A percentile compares a stretch with the other conserved stretches of the same genome.
These are phyloP conservation scores for Pyrenula aspistea DNA, from an alignment of 495 filamentous ascomycete species.

Conservation along the genomic window DNA sequence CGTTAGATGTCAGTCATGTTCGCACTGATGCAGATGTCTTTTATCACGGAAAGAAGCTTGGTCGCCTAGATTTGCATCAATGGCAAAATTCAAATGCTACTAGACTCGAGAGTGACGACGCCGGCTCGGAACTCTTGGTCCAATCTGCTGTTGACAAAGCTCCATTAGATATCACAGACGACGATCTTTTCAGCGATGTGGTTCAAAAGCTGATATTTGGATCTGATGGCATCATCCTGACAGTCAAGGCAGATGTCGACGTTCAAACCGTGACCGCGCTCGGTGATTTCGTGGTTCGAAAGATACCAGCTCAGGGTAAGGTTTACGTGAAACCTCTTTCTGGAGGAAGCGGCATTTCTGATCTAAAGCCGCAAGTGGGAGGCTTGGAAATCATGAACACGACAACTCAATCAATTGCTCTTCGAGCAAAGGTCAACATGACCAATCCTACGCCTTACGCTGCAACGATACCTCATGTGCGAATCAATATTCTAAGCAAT, in stretches of 20 bases:
- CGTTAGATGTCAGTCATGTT: conserved; percentile 60
- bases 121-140: conserved; percentile 51
- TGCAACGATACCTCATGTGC: conserved; percentile 64
- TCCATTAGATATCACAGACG: conserved; percentile 69
- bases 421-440: conserved; percentile 61
- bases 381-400: conserved; percentile 58
- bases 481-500: conserved; percentile 64
- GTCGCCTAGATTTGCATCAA: conserved; percentile 57
- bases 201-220: conserved; percentile 67
- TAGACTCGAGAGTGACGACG: conserved; percentile 37
- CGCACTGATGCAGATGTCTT: conserved; percentile 67
- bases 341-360: conserved; percentile 29
- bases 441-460: conserved; percentile 85
- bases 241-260: conserved; percentile 71
- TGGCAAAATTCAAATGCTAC: conserved; percentile 85
- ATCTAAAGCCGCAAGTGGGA: conserved; percentile 48
- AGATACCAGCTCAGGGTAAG: conserved; percentile 73
- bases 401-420: conserved; percentile 49
- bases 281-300: conserved; percentile 64
- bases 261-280: conserved; percentile 67
- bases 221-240: conserved; percentile 46
- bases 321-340: conserved; percentile 66
- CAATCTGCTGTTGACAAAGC: conserved; percentile 63
- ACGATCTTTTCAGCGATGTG: conserved; percentile 60
- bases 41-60: conserved; percentile 63